Percentiles rank a stretch among this genome's conserved stretches.
Conservation (phyloP, 2,329 filamentous ascomycete genomes). For the Pestalotiopsis sp. region DNA sequence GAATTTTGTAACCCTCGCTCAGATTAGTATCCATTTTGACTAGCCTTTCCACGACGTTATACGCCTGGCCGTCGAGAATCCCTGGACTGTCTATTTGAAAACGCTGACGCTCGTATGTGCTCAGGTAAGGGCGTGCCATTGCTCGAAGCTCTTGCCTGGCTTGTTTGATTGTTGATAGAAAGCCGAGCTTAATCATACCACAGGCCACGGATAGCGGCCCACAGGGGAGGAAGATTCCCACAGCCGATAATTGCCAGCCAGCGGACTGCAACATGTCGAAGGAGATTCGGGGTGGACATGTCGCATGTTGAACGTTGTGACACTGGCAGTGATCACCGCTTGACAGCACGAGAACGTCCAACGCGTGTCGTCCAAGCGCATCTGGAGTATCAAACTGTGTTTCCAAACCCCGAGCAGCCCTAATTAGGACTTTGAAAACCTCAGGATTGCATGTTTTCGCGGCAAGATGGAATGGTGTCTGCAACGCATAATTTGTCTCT, state of each 20-base stretch:
- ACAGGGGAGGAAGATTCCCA: not conserved
- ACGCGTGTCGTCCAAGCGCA: not conserved
- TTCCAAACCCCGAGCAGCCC: not conserved
- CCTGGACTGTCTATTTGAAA: not conserved
- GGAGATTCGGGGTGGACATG: not conserved
- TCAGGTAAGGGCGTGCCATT: not conserved
- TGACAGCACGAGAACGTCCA: not conserved
- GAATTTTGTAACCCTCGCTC: not conserved
- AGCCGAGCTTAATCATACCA: not conserved
- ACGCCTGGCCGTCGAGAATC: not conserved
- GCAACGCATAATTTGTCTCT: not conserved
- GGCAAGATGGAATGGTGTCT: slow-evolving; percentile 1
- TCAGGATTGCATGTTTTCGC: not conserved
- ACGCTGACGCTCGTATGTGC: not conserved
- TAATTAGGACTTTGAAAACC: not conserved
- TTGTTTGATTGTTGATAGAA: not conserved
- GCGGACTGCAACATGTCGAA: not conserved
- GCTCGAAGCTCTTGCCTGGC: not conserved
- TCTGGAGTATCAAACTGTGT: not conserved
- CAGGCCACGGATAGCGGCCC: not conserved
- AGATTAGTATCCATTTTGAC: not conserved
- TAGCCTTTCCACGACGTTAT: not conserved
- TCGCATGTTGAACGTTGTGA: not conserved
- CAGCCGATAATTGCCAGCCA: not conserved
- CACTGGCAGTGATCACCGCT: not conserved